Base-by-base conservation (phyloP, 2,329 filamentous ascomycete genomes). In the Plectosphaerella cucumerina region DNA sequence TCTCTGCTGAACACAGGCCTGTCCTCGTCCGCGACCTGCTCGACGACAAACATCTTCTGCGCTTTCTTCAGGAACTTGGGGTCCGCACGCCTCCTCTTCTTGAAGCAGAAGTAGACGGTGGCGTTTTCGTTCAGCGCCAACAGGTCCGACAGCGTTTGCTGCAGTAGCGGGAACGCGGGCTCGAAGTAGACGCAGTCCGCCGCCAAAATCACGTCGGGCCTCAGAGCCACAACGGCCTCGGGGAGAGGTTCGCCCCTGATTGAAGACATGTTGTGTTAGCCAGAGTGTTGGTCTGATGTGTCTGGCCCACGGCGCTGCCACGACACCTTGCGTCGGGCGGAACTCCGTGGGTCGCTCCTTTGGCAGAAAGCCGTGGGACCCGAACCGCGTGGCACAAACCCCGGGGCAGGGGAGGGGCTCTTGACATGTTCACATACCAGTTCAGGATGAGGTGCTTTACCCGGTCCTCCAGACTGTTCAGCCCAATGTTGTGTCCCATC, bases 181-280 rank as follows among this genome's bases (percentile, higher is more conserved):
- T 97, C 94, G 67, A 96, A 96, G 74, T 97, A 99, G 46, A 96
- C 91, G 70, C 93, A 97, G 68, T 97, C 94, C 39, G 92, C 93
- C 4, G 94, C 94, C n/a, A 97, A 79, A 50, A 99, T 85, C 50
- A 96, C 76, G 61, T 92, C 84, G 17, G 91, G 90, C 55, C 81
- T 80, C 59, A 76, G 74, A 50, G 76, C 69, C 48, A 76, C 59
- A 42, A 86, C 72, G 42, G 72, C 68, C 41, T 72, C 66, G 35
- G 82, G 74, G 44, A 87, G 71, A 48, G 80, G 71, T 56, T 85
- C 77, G 51, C 83, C 83, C 84, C 84, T 86, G 44, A 34, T 42
- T 31, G 26, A 11, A 31, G 26, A 31, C 8, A 31, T 10, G 12
- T 10, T 31, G 23, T 26, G 26, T 31, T 31, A 31, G 26, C 26